These are phyloP conservation scores for Microbotryum lychnidis-dioicae DNA, from an alignment of 1,284 basidiomycete species.

Conservation along the genomic window DNA sequence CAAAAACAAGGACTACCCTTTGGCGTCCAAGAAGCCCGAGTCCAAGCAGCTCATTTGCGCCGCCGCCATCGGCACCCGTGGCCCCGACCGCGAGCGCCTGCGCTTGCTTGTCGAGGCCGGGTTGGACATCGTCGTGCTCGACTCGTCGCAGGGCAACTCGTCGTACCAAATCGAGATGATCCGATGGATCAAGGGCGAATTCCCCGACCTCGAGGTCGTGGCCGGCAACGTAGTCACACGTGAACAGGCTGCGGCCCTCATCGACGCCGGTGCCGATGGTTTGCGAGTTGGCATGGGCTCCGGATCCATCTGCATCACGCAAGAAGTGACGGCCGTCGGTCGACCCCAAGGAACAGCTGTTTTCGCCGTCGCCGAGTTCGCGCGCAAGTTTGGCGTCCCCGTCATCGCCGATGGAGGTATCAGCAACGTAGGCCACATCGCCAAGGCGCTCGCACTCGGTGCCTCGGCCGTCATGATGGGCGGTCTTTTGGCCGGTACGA, in stretches of 20 bases:
- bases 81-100: conserved; percentile 78
- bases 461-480: conserved; percentile 99
- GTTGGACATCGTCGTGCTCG: conserved; percentile 88
- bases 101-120: conserved; percentile 83
- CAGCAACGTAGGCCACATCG: conserved; percentile 91
- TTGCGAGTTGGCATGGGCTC: conserved; percentile 96
- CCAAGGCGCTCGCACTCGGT: conserved; percentile 90
- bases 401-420: conserved; percentile 98
- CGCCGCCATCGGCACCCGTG: conserved; percentile 92
- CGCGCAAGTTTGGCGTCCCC: conserved; percentile 86
- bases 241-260: conserved; percentile 90
- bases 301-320: conserved; percentile 98
- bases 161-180: conserved; percentile 92
- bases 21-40: conserved; percentile 83
- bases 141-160: conserved; percentile 96
- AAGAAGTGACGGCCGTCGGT: conserved; percentile 99
- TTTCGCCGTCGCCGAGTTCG: conserved; percentile 88
- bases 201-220: conserved; percentile 79
- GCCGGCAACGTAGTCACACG: conserved; percentile 97
- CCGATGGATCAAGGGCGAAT: conserved; percentile 81
- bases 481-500: conserved; percentile 86
- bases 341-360: conserved; percentile 96
- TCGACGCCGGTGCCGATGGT: conserved; percentile 88
- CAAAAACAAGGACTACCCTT: conserved; percentile 95
- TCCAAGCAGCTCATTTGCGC: conserved; percentile 96